Conservation (phyloP, 148 eudicot genomes). For the Heliosperma pusillum region DNA sequence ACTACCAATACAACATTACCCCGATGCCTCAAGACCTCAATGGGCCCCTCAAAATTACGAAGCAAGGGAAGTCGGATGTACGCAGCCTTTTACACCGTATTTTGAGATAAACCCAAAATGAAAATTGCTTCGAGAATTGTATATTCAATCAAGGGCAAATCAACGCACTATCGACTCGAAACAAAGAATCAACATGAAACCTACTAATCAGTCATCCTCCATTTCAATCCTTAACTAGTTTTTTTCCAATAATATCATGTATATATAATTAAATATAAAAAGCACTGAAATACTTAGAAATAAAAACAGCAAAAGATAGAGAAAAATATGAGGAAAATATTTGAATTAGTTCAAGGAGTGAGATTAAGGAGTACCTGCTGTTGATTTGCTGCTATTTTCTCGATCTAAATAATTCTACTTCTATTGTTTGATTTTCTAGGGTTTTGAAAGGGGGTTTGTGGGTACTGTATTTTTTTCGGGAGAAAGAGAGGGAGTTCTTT, state of each 20-base stretch:
- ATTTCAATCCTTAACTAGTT: not conserved
- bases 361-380: not conserved
- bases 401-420: not conserved
- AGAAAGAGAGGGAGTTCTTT: not conserved
- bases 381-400: not conserved
- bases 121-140: not conserved
- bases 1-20: not conserved
- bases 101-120: not conserved
- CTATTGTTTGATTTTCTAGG: not conserved
- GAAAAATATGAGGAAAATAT: not conserved
- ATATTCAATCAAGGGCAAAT: not conserved
- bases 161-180: too few relatives aligned
- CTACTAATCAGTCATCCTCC: not conserved
- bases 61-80: not conserved
- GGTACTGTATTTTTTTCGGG: not conserved
- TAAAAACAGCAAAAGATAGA: not conserved
- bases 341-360: not conserved
- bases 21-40: not conserved
- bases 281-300: not conserved
- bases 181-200: too few relatives aligned
- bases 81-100: not conserved
- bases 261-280: too few relatives aligned
- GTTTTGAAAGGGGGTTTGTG: not conserved
- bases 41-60: too few relatives aligned
- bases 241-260: not conserved